Evolutionary conservation across 2,329 filamentous ascomycete species (phyloP).

Genomic region (Sporothrix globosa): DNA sequence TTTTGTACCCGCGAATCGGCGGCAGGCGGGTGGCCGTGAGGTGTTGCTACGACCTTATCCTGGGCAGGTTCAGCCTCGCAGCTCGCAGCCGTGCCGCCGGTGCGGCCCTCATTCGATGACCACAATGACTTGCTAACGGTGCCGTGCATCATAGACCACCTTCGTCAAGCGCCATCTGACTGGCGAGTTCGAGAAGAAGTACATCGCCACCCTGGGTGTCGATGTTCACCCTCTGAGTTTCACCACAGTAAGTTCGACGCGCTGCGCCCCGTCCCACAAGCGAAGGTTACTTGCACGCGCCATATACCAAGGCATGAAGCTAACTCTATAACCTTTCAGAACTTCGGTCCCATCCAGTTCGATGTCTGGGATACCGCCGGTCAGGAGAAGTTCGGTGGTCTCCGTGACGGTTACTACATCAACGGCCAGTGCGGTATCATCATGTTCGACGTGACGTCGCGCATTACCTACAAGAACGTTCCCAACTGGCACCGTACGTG

Average conservation of each 20-base stretch:
- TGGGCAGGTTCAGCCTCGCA: constrained; percentile 6
- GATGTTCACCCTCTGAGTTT: constrained; percentile 98
- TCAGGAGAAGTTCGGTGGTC: constrained; percentile 99
- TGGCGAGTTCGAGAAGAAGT: constrained; percentile 99
- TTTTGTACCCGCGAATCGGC: neutral
- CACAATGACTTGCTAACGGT: constrained; percentile 25
- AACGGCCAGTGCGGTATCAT: constrained; percentile 99
- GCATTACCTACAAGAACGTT: constrained; percentile 99
- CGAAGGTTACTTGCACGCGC: neutral
- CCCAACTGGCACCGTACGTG: constrained; percentile 99
- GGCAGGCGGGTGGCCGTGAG: neutral
- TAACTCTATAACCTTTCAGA: constrained; percentile 53
- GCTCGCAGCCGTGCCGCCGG: neutral
- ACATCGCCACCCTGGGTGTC: constrained; percentile 99
- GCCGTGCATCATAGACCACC: constrained; percentile 70
- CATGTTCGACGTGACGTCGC: constrained; percentile 99
- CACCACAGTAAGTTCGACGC: constrained; percentile 74
- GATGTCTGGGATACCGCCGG: constrained; percentile 99
- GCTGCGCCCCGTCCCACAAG: neutral
- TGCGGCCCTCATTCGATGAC: neutral
- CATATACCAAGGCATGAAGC: constrained; percentile 36
- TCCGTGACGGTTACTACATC: constrained; percentile 99
- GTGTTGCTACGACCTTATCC: constrained; percentile 1
- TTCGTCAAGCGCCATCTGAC: constrained; percentile 99
- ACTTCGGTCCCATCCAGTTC: constrained; percentile 96